Evolutionary conservation across 139 green algal genomes (phyloP).

Genomic region (Zygnema cylindricum): DNA sequence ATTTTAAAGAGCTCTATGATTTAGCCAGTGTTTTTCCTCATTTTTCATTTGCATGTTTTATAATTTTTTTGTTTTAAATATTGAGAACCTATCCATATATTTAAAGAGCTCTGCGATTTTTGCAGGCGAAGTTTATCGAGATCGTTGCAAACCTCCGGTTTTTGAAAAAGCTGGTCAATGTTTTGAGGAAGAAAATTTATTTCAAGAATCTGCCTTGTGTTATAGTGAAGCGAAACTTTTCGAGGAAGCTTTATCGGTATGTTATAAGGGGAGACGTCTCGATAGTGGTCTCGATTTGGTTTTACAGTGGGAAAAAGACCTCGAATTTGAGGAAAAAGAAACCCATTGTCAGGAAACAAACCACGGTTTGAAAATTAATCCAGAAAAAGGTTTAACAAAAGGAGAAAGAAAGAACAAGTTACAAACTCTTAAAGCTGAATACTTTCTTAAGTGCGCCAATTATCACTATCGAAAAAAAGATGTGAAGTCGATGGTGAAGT

Average conservation of each 20-base stretch:
- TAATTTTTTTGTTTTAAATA: too few species aligned
- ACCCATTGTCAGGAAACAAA: too few species aligned
- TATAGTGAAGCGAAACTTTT: not conserved
- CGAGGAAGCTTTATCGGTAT: slow-evolving; percentile 10
- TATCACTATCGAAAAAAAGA: not conserved
- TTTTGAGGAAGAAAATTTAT: slow-evolving; percentile 13
- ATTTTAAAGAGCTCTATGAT: too few species aligned
- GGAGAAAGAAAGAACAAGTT: not conserved
- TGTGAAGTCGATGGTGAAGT: slow-evolving; percentile 13
- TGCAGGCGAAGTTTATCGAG: slow-evolving; percentile 14
- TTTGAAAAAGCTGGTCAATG: slow-evolving; percentile 21
- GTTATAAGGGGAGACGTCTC: not conserved
- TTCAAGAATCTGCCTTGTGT: slow-evolving; percentile 1
- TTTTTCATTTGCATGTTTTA: too few species aligned
- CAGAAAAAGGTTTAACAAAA: not conserved
- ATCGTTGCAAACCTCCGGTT: not conserved
- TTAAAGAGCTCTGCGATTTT: too few species aligned
- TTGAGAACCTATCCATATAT: too few species aligned
- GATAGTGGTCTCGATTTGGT: too few species aligned
- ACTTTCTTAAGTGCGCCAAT: not conserved
- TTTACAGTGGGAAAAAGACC: too few species aligned
- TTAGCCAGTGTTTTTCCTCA: too few species aligned
- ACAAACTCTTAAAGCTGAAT: slow-evolving; percentile 21
- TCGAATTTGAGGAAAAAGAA: too few species aligned
- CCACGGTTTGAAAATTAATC: not conserved